Conservation (phyloP, 225 moss, liverwort and hornwort species). For the Polytrichum commune region DNA sequence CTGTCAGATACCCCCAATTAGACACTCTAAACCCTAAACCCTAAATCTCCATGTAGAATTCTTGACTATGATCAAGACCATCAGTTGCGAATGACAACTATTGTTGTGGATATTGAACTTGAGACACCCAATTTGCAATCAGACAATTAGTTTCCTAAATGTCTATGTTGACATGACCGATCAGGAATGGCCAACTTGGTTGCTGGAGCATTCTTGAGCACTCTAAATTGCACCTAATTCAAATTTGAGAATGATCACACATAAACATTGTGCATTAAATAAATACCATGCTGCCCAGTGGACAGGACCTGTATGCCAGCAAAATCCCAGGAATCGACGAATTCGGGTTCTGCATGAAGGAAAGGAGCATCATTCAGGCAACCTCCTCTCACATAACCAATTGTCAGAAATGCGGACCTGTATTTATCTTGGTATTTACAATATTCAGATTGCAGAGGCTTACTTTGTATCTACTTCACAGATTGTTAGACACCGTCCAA, state of each 20-base stretch:
- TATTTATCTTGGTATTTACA: too few relatives aligned
- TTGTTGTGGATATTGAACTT: too few relatives aligned
- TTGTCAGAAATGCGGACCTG: too few relatives aligned
- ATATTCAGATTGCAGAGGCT: too few relatives aligned
- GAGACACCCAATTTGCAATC: neutral
- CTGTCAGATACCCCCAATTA: neutral
- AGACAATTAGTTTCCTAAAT: neutral
- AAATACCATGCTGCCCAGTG: neutral
- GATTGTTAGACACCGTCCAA: too few relatives aligned
- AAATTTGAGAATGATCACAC: neutral
- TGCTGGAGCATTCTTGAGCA: too few relatives aligned
- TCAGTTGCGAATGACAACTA: too few relatives aligned
- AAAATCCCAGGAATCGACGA: neutral
- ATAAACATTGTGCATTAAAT: neutral
- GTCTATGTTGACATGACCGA: neutral
- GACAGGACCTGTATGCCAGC: neutral
- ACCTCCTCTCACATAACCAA: neutral
- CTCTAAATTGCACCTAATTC: neutral
- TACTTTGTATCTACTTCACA: too few relatives aligned
- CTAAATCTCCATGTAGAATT: too few relatives aligned
- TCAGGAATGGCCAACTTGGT: neutral
- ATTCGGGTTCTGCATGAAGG: neutral
- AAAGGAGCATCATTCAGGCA: slow-evolving; percentile 5
- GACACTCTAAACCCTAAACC: neutral
- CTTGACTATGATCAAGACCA: too few relatives aligned